phyloP scores from a whole-genome alignment of 768 basidiomycete genomes.

The Galerina marginata region DNA sequence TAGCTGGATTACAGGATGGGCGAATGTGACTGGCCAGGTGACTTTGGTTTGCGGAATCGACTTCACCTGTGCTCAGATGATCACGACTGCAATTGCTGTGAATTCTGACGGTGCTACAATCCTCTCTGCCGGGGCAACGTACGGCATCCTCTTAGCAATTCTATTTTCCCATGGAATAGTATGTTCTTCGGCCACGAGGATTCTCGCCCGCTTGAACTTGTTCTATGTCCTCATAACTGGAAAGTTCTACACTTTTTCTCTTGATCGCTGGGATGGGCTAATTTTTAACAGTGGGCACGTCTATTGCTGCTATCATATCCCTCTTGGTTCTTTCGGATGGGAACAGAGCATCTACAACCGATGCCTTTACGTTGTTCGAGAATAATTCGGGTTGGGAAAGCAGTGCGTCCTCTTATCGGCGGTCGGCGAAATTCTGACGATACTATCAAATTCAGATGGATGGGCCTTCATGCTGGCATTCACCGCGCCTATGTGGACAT shows the following conservation, averaged over 20 bases:
- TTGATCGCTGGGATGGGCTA: not conserved
- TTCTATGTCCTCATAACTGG: conserved; percentile 73
- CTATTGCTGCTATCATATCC: conserved; percentile 63
- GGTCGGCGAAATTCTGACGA: not conserved
- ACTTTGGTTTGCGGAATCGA: conserved; percentile 78
- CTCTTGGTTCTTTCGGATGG: conserved; percentile 62
- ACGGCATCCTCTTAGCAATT: conserved; percentile 69
- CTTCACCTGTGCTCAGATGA: conserved; percentile 81
- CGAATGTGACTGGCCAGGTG: conserved; percentile 70
- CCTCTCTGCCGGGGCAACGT: conserved; percentile 65
- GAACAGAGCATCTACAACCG: conserved; percentile 66
- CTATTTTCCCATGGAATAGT: conserved; percentile 71
- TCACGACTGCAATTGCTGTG: conserved; percentile 71
- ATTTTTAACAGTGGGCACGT: conserved; percentile 58
- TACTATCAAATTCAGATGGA: conserved; percentile 49
- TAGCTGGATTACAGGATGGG: conserved; percentile 54
- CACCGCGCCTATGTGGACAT: conserved; percentile 80
- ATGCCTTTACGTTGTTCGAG: conserved; percentile 72
- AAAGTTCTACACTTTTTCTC: conserved; percentile 26
- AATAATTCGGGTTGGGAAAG: conserved; percentile 74
- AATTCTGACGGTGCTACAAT: conserved; percentile 56
- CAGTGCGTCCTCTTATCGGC: conserved; percentile 41
- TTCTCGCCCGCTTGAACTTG: conserved; percentile 71
- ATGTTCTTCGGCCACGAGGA: conserved; percentile 70
- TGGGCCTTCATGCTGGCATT: conserved; percentile 79